Conservation (phyloP, 306 rosid genomes). For the Acacia confusa region DNA sequence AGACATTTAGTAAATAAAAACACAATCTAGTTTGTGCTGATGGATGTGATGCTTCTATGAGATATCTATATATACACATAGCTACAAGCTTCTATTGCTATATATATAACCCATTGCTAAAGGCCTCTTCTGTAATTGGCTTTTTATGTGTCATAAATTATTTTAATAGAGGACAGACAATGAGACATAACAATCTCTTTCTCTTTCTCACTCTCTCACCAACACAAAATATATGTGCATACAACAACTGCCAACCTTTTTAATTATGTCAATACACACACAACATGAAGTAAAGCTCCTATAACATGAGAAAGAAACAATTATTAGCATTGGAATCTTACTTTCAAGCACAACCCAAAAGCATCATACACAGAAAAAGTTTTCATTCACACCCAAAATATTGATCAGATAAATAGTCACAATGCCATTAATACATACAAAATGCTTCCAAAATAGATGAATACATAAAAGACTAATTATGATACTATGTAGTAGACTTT, state of each 20-base stretch:
- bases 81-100: background rate
- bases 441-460: too few species aligned
- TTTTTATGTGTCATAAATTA: conserved; percentile 2
- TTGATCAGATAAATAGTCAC: too few species aligned
- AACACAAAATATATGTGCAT: background rate
- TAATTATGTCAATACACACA: background rate
- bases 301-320: too few species aligned
- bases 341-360: too few species aligned
- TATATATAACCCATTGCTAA: background rate
- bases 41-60: conserved; percentile 13
- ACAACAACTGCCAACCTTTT: background rate
- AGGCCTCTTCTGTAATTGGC: background rate
- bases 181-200: background rate
- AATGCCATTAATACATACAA: too few species aligned
- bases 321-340: too few species aligned
- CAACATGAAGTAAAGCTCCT: too few species aligned
- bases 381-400: too few species aligned
- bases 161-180: background rate
- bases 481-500: too few species aligned
- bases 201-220: too few species aligned
- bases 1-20: background rate
- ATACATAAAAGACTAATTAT: too few species aligned
- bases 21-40: background rate
- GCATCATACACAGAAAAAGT: too few species aligned
- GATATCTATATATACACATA: background rate